A percentile compares a stretch with the other conserved stretches of the same genome.
These are phyloP conservation scores for Nicotiana tomentosiformis DNA, from an alignment of 257 asterid genomes.

Conservation along the genomic window DNA sequence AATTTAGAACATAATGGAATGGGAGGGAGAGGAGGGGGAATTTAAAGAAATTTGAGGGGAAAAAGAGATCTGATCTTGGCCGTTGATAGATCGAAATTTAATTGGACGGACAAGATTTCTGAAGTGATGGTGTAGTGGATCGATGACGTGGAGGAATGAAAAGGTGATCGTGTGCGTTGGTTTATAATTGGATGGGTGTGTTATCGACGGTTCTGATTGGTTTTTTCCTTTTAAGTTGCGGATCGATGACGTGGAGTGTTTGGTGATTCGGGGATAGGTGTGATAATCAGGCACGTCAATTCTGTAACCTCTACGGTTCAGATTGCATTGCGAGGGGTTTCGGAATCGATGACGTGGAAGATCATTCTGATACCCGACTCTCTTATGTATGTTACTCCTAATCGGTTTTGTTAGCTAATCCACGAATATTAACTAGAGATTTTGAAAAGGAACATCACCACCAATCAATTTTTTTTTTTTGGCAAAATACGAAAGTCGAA, in stretches of 20 bases:
- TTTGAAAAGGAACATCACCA: no score
- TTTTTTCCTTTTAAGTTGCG: not conserved
- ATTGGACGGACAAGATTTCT: not conserved
- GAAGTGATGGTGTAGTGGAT: slow-evolving; percentile 11
- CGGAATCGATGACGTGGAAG: not conserved
- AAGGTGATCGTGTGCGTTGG: not conserved
- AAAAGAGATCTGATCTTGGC: not conserved
- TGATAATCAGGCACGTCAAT: not conserved
- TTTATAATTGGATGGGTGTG: not conserved
- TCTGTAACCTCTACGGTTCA: not conserved
- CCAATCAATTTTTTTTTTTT: no score
- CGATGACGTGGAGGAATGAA: slow-evolving; percentile 17
- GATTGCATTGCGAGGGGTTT: not conserved
- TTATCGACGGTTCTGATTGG: slow-evolving; percentile 7
- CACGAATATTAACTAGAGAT: no score
- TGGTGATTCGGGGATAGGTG: not conserved
- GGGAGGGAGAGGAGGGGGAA: no score
- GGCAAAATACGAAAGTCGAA: no score
- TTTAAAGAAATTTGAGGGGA: slow-evolving; percentile 10
- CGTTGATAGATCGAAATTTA: not conserved
- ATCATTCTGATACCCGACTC: no score
- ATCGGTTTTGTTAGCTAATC: no score
- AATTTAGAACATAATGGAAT: no score
- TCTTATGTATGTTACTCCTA: no score
- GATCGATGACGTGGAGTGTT: slow-evolving; percentile 16